Base-by-base conservation (phyloP, 352 stramenopile species). In the Globisporangium solare region DNA sequence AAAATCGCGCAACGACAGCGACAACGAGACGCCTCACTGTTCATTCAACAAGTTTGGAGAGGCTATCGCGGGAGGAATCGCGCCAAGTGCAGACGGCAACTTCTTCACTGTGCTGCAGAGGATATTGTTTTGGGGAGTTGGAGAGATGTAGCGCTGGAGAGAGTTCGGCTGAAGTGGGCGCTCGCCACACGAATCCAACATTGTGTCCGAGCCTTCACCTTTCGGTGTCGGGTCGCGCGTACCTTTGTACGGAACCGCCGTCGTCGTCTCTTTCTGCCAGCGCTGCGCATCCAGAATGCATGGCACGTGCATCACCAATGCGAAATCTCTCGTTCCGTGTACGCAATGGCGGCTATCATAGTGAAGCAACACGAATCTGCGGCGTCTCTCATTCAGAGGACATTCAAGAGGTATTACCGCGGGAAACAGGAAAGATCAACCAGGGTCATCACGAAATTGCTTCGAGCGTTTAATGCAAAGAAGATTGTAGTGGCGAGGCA, bases 31-130 rank as follows among this genome's bases (percentile, higher is more conserved):
- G 58, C 54, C 0, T 54, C 61, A 2, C 40, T 45, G 3, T 15
- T 37, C 0, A 54, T 80, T 18, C 66, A 80, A 42, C 65, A 68
- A 0, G 40, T 41, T 15, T 76, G 60, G 62, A 42, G 68, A 32
- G 71, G 68, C 0, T 14, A 41, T 13, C 11, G 31, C 17, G 71
- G 68, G 4, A 66, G 68, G 10, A 6, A 51, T 24, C 15, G 12
- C 7, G 60, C 37, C 5, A 24, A 43, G 1, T 17, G 32, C 12
- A 56, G 71, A 35, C 56, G 46, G 11, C 13, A 37, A 6, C 6
- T 18, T 1, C 66, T 59, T 54, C 52, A 27, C 6, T 3, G 39
- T 6, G 60, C 54, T 35, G 60, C 47, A 13, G 39, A 63, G 31
- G 17, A 32, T 0, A 35, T 47, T 0, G 43, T 64, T 15, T 24